Base-by-base conservation (phyloP, 805 yeast species). In the Saccharomycopsis selenospora region DNA sequence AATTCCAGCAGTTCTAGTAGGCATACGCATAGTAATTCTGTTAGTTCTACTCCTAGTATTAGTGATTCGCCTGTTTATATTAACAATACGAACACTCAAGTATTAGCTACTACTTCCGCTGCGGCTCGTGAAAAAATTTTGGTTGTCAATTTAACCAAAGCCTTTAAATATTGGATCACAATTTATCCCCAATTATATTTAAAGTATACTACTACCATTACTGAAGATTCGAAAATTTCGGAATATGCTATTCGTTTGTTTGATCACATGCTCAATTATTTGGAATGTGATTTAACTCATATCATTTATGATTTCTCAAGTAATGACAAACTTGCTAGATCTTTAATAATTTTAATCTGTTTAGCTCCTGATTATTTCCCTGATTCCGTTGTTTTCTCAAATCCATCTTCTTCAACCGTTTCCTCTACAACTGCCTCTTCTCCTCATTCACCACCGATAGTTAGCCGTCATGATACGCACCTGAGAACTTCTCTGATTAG, bases 161-260 rank as follows among this genome's bases (percentile, higher is more conserved):
- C 42, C 3, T 25, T 48, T 6, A 44, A 48, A 23, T 29, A 44
- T 14, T 44, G 47, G 43, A 48, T 48, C 13, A 14, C 51, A 10
- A 11, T 22, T 2, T 14, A 29, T 23, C 48, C 40, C 3, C 3
- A 24, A 14, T 18, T 20, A 13, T 46, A 46, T 18, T 10, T 46
- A 3, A 22, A 22, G 5, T 4, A 14, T n/a, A 36, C 36, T 18
- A 7, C 14, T 27, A 11, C 29, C 7, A 8, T 11, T 14, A 33
- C 11, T n/a, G 22, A 7, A 14, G 18, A 25, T 22, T 22, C 24
- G 36, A 17, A 38, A n/a, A 17, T 38, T 10, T 26, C 45, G 3
- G 43, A 38, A 13, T 10, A 18, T 33, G 47, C 47, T 22, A 33
- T n/a, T 17, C 3, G 18, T 3, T 28, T 45, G 6, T 45, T 45